Evolutionary conservation across 2,329 filamentous ascomycete genomes (phyloP).

Genomic region (Apiospora hydei): DNA sequence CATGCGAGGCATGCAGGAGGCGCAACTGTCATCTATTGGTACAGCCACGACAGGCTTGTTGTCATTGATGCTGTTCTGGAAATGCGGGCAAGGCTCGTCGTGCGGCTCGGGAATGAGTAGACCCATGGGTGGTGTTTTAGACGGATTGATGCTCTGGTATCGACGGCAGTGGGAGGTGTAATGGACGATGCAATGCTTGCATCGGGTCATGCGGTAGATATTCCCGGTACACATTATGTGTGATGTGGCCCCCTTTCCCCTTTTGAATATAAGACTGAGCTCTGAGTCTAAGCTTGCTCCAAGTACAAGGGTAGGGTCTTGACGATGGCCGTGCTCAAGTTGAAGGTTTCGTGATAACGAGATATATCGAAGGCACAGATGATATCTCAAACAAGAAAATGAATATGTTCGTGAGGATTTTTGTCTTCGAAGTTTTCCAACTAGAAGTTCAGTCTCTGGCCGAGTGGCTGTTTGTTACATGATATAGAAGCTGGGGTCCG

Average conservation of each 20-base stretch:
- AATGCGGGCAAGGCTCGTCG: not conserved
- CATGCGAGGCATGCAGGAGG: not conserved
- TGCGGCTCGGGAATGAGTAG: not conserved
- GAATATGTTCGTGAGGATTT: not conserved
- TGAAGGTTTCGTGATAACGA: not conserved
- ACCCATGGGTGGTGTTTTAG: not conserved
- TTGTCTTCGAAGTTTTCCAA: not conserved
- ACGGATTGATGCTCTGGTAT: not conserved
- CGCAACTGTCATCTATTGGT: not conserved
- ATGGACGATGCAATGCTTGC: not conserved
- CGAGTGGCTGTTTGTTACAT: constrained; percentile 4
- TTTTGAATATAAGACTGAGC: not conserved
- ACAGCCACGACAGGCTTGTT: not conserved
- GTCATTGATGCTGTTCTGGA: not conserved
- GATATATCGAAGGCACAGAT: not conserved
- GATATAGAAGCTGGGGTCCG: not conserved
- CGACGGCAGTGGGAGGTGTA: constrained; percentile 18
- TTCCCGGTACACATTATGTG: constrained; percentile 11
- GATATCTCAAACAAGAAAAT: not conserved
- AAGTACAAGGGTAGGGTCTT: not conserved
- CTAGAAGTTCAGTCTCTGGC: not conserved
- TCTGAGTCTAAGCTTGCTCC: not conserved
- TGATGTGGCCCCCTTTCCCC: not conserved
- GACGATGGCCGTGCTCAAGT: no score
- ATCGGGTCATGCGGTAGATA: not conserved